Base-by-base conservation (phyloP, 2,329 filamentous ascomycete species). In the Xylaria sp. region DNA sequence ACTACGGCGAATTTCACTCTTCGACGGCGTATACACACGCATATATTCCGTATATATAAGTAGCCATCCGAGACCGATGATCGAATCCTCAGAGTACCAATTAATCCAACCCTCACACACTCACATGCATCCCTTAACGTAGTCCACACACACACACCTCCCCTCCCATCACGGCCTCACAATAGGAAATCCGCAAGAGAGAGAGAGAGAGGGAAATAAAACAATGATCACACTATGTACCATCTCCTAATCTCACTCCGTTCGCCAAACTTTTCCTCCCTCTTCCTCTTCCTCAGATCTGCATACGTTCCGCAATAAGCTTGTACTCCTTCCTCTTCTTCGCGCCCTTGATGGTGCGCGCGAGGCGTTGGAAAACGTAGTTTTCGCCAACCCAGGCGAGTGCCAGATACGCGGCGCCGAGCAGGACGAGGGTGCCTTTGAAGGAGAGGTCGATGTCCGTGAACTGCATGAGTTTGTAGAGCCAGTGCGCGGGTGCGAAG, bases 241-340 rank as follows among this genome's bases (percentile, higher is more conserved):
- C 37, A 42, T 37, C 37, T 13, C 37, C 37, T 42, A 42, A 30
- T 4, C 23, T 30, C 23, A 30, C 23, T 30, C 23, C 16, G 16
- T 16, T 16, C 16, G 16, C 16, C 16, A 16, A 16, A 16, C 16
- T 16, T 16, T 16, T 16, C 16, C 16, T 16, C 16, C 16, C 23
- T 30, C 5, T 30, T 30, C 3, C 4, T 3, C 5, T 30, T 2
- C 13, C 57, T 66, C 42, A 79, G 50, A 71, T 72, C 57, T 76
- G 75, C 82, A 88, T 89, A 58, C 83, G 78, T 70, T 94, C 89
- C 54, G 81, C 71, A 35, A 97, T 87, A 18, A 91, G 68, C 76
- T 97, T 97, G 72, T 97, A 97, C 76, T 87, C 80, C 75, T 96
- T 96, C 65, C 92, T 83, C 75, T 88, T 85, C 78, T 97, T 97